Percentiles rank a stretch among this genome's conserved stretches.
These are phyloP conservation scores for Tetracentron sinense DNA, from an alignment of 164 flowering plant genomes.

Conservation along the genomic window DNA sequence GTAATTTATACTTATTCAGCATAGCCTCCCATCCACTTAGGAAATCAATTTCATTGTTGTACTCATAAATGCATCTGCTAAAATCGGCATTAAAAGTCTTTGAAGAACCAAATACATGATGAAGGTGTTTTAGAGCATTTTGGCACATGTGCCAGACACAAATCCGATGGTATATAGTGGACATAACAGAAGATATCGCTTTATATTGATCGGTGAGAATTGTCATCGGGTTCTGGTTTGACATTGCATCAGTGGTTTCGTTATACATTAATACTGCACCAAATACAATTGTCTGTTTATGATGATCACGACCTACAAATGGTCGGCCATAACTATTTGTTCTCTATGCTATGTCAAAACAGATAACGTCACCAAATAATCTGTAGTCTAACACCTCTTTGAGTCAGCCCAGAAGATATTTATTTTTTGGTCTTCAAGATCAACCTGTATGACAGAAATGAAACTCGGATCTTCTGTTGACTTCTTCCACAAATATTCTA, in stretches of 20 bases:
- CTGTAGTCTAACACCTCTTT: neutral
- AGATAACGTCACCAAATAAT: constrained; percentile 4
- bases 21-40: neutral
- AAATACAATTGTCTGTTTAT: neutral
- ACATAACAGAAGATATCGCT: neutral
- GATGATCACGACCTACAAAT: neutral
- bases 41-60: neutral
- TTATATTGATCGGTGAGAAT: constrained; percentile 1
- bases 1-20: neutral
- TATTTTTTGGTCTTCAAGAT: neutral
- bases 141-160: neutral
- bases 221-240: constrained; percentile 2
- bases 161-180: neutral
- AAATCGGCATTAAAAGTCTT: neutral
- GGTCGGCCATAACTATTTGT: neutral
- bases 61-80: neutral
- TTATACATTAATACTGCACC: constrained; percentile 3
- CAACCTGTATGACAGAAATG: constrained; percentile 1
- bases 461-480: neutral
- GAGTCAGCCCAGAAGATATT: constrained; percentile 6
- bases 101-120: neutral
- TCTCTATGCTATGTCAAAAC: constrained; percentile 5
- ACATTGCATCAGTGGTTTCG: constrained; percentile 6
- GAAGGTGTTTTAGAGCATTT: neutral
- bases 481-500: neutral